These are phyloP conservation scores for Balakata baccata DNA, from an alignment of 345 rosid species.

Conservation along the genomic window DNA sequence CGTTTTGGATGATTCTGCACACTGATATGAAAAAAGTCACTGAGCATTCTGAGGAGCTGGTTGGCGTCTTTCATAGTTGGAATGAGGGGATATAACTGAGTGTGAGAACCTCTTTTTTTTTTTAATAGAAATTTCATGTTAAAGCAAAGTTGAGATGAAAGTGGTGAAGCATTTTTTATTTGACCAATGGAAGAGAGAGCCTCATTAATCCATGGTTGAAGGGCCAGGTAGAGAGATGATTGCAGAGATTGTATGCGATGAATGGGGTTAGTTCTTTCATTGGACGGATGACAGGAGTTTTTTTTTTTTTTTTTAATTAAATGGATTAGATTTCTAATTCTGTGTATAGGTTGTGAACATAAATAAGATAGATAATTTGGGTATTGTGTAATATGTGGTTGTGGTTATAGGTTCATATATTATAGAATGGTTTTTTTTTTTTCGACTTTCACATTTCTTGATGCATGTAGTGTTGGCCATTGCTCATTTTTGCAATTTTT, in stretches of 20 bases:
- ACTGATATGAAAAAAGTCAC: background rate
- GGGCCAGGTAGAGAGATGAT: conserved; percentile 1
- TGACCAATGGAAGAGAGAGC: conserved; percentile 6
- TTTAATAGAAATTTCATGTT: conserved; percentile 8
- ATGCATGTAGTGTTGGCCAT: too few relatives aligned
- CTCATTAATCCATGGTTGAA: conserved; percentile 6
- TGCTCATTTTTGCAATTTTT: too few relatives aligned
- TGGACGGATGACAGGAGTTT: conserved; percentile 8
- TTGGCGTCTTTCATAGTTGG: conserved; percentile 20
- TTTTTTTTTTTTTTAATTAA: too few relatives aligned
- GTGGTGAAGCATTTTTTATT: conserved; percentile 26
- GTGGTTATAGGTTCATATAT: background rate
- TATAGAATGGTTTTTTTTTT: too few relatives aligned
- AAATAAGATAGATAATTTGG: conserved; percentile 9
- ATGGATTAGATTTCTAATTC: conserved; percentile 7
- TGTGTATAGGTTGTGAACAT: conserved; percentile 34
- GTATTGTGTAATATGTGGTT: conserved; percentile 5
- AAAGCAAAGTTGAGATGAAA: conserved; percentile 14
- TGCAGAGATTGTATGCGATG: background rate
- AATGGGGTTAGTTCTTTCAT: conserved; percentile 10
- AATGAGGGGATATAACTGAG: conserved; percentile 13
- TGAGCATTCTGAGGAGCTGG: background rate
- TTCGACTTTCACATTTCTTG: too few relatives aligned
- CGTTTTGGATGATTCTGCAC: conserved; percentile 40
- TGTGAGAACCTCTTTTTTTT: conserved; percentile 9